These are phyloP conservation scores for Ophiostoma quercus DNA, from an alignment of 2,329 filamentous ascomycete genomes.

Conservation along the genomic window DNA sequence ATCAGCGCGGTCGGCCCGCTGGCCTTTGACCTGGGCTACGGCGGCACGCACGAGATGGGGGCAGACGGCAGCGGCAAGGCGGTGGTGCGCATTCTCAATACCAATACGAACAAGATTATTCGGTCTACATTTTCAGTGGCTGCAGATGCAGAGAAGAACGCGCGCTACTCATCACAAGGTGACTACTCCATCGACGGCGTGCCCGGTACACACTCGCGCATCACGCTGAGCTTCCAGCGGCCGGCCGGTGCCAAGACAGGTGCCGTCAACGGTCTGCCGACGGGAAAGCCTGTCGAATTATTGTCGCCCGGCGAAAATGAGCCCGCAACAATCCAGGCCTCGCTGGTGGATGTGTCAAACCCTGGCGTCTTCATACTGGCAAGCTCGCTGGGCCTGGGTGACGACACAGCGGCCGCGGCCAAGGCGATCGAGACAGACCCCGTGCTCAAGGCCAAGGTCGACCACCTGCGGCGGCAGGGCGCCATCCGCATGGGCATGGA, in stretches of 20 bases:
- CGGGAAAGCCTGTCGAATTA: constrained; percentile 35
- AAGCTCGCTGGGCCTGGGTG: constrained; percentile 32
- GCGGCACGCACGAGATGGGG: constrained; percentile 28
- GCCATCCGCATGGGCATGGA: constrained; percentile 40
- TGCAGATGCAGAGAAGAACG: constrained; percentile 36
- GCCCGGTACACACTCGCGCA: constrained; percentile 34
- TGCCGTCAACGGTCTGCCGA: constrained; percentile 35
- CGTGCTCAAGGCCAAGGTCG: constrained; percentile 34
- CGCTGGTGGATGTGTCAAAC: constrained; percentile 41
- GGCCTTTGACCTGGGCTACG: constrained; percentile 48
- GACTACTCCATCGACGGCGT: constrained; percentile 40
- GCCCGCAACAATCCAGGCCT: constrained; percentile 33
- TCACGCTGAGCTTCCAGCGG: constrained; percentile 38
- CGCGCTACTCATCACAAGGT: constrained; percentile 33
- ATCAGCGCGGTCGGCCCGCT: constrained; percentile 61
- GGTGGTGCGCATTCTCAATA: constrained; percentile 61
- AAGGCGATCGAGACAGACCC: constrained; percentile 34
- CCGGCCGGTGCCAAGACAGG: constrained; percentile 42
- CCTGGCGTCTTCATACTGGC: constrained; percentile 40
- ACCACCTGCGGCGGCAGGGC: constrained; percentile 37
- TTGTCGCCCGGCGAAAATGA: constrained; percentile 31
- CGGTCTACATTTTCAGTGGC: constrained; percentile 37
- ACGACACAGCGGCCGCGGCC: constrained; percentile 28
- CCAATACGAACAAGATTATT: constrained; percentile 59
- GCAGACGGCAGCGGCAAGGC: constrained; percentile 22